phyloP scores from a whole-genome alignment of 1,284 basidiomycete species.

The Cryptococcus sp. region DNA sequence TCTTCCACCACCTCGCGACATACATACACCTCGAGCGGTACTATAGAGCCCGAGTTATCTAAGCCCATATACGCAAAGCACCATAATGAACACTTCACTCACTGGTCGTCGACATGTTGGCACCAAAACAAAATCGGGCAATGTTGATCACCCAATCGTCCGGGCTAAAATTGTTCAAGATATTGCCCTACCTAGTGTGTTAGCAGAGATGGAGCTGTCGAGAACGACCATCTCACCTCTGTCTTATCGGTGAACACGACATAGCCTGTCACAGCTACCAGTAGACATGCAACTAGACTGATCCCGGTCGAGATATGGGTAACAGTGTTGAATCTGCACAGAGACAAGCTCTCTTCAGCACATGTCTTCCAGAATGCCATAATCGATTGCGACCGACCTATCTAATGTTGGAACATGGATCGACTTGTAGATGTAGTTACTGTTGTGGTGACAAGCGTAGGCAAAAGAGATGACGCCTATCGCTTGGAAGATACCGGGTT shows the following conservation, averaged over 20 bases:
- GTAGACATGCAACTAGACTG: slow-evolving; percentile 76
- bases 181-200: slow-evolving; percentile 66
- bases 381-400: slow-evolving; percentile 30
- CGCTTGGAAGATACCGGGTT: slow-evolving; percentile 80
- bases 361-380: too few relatives aligned
- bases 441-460: slow-evolving; percentile 86
- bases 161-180: slow-evolving; percentile 84
- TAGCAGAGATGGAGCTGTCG: not conserved
- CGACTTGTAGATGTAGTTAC: slow-evolving; percentile 90
- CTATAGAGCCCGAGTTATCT: slow-evolving; percentile 50
- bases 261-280: slow-evolving; percentile 88
- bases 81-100: not conserved
- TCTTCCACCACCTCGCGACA: slow-evolving; percentile 77
- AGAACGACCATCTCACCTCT: slow-evolving; percentile 51
- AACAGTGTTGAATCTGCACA: slow-evolving; percentile 76
- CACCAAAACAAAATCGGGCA: slow-evolving; percentile 90
- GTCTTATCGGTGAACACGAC: slow-evolving; percentile 93
- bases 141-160: slow-evolving; percentile 84
- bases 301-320: slow-evolving; percentile 87
- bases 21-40: slow-evolving; percentile 43
- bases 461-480: slow-evolving; percentile 76
- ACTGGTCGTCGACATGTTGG: slow-evolving; percentile 96
- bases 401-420: slow-evolving; percentile 90
- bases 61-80: slow-evolving; percentile 21
- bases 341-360: slow-evolving; percentile 1